These are phyloP conservation scores for Tulasnella sp. DNA, from an alignment of 768 basidiomycete species.

Conservation along the genomic window DNA sequence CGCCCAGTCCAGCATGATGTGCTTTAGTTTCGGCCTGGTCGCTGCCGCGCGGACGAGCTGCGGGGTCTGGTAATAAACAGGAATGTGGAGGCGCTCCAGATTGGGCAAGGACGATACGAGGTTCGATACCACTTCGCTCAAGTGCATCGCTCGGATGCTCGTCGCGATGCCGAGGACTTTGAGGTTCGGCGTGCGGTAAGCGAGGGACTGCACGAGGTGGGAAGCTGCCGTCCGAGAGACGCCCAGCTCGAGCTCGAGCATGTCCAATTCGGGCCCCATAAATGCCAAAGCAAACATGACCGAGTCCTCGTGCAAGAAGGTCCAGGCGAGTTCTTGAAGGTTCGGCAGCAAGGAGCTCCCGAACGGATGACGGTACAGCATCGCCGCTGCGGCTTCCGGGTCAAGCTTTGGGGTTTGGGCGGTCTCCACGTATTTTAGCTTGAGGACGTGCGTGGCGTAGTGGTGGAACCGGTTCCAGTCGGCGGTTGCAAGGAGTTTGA, in stretches of 20 bases:
- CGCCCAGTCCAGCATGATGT: neutral
- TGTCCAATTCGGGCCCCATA: too few relatives aligned
- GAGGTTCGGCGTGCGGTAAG: neutral
- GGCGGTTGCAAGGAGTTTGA: too few relatives aligned
- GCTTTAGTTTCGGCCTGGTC: neutral
- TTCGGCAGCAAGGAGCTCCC: too few relatives aligned
- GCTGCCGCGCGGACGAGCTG: neutral
- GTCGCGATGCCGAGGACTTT: neutral
- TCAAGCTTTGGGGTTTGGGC: too few relatives aligned
- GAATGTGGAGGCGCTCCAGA: neutral
- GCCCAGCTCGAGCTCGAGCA: neutral
- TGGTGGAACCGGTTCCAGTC: too few relatives aligned
- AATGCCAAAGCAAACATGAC: too few relatives aligned
- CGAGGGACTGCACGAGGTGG: neutral
- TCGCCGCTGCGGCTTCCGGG: too few relatives aligned
- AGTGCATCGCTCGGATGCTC: neutral
- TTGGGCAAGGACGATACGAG: neutral
- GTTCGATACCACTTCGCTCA: neutral
- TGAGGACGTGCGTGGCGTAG: too few relatives aligned
- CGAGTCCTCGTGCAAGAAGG: too few relatives aligned
- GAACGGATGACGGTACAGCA: too few relatives aligned
- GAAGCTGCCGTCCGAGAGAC: neutral
- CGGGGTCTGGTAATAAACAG: neutral
- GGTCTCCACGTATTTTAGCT: too few relatives aligned
- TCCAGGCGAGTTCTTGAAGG: too few relatives aligned